Percentiles rank a stretch among this genome's conserved stretches.
phyloP scores from a whole-genome alignment of 345 rosid genomes.

The Raphanus sativus region DNA sequence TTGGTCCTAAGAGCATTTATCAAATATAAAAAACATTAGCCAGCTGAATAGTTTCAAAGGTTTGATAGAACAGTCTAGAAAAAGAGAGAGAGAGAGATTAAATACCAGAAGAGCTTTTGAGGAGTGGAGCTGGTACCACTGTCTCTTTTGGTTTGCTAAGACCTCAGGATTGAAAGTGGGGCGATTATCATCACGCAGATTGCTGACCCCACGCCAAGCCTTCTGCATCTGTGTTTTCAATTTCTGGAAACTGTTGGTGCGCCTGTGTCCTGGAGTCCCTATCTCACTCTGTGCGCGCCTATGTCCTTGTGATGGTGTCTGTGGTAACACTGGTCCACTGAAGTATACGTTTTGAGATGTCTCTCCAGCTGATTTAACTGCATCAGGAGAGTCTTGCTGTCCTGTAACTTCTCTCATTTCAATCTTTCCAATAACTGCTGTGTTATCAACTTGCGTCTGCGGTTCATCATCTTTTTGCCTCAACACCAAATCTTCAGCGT shows the following conservation, averaged over 20 bases:
- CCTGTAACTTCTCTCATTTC: slow-evolving; percentile 52
- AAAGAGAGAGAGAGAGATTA: slow-evolving; percentile 4
- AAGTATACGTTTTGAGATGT: slow-evolving; percentile 35
- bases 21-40: slow-evolving; percentile 13
- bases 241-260: slow-evolving; percentile 65
- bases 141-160: slow-evolving; percentile 90
- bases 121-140: slow-evolving; percentile 95
- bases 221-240: slow-evolving; percentile 76
- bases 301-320: slow-evolving; percentile 43
- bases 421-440: slow-evolving; percentile 43
- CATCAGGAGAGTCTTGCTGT: slow-evolving; percentile 40
- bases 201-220: slow-evolving; percentile 83
- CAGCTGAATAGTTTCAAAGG: slow-evolving; percentile 10
- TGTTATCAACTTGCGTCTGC: slow-evolving; percentile 33
- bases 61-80: slow-evolving; percentile 18
- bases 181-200: slow-evolving; percentile 46
- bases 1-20: slow-evolving; percentile 55
- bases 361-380: slow-evolving; percentile 35
- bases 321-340: slow-evolving; percentile 39
- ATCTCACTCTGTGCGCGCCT: slow-evolving; percentile 74
- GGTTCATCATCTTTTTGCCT: slow-evolving; percentile 27
- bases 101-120: slow-evolving; percentile 70
- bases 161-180: slow-evolving; percentile 89
- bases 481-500: slow-evolving; percentile 13
- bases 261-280: slow-evolving; percentile 43